These are phyloP conservation scores for Oenanthe javanica DNA, from an alignment of 140 eudicot genomes.

Conservation along the genomic window DNA sequence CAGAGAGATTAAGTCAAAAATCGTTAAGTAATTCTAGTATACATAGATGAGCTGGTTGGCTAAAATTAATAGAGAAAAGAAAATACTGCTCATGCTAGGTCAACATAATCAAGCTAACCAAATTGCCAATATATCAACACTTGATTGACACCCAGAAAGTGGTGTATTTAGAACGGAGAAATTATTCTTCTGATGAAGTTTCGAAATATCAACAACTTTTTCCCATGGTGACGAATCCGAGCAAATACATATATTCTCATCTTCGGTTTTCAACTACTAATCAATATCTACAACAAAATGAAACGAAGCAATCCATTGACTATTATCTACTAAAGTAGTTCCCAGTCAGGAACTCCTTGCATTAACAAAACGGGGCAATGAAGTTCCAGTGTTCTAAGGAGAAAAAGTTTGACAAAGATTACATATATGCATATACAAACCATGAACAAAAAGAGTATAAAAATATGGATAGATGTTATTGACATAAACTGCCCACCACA, in stretches of 20 bases:
- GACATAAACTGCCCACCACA: neutral
- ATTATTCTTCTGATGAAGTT: neutral
- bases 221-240: neutral
- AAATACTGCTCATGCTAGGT: too few relatives aligned
- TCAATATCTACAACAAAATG: neutral
- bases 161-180: too few relatives aligned
- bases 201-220: neutral
- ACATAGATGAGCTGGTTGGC: too few relatives aligned
- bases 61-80: too few relatives aligned
- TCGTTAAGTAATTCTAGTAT: too few relatives aligned
- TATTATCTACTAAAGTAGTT: neutral
- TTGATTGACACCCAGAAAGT: neutral
- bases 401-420: neutral
- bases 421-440: neutral
- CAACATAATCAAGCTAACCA: too few relatives aligned
- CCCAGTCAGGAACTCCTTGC: neutral
- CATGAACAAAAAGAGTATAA: neutral
- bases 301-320: neutral
- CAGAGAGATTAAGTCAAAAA: too few relatives aligned
- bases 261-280: neutral
- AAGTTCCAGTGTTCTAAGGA: neutral
- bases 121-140: too few relatives aligned
- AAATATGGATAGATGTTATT: neutral
- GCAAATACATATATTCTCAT: neutral
- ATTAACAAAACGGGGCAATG: slow-evolving; percentile 5